A percentile compares a stretch with the other conserved stretches of the same genome.
Conservation (phyloP, 495 filamentous ascomycete species). For the Lentithecium fluviatile region DNA sequence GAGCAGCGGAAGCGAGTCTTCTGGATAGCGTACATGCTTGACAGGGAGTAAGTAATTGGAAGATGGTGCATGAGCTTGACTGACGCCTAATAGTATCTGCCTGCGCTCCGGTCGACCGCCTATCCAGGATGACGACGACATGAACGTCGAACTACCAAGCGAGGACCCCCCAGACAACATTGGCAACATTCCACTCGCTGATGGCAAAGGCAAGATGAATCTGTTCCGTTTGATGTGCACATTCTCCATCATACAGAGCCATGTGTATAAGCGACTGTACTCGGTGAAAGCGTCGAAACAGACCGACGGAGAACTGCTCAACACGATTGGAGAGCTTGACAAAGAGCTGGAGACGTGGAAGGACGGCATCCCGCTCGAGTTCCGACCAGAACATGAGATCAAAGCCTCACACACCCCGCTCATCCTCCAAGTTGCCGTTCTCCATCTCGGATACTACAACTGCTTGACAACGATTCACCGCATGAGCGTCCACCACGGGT, state of each 20-base stretch:
- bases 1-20: conserved; percentile 97
- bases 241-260: conserved; percentile 87
- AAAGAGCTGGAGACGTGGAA: conserved; percentile 95
- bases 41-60: conserved; percentile 68
- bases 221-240: conserved; percentile 88
- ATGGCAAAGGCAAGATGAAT: conserved; percentile 92
- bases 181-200: conserved; percentile 85
- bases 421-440: conserved; percentile 84
- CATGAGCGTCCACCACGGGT: conserved; percentile 97
- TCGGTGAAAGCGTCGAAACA: conserved; percentile 89
- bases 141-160: conserved; percentile 94
- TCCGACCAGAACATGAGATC: conserved; percentile 92
- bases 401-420: conserved; percentile 84
- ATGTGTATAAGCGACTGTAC: conserved; percentile 91
- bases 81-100: conserved; percentile 60
- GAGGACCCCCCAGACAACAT: conserved; percentile 88
- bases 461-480: conserved; percentile 96
- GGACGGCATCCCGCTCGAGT: conserved; percentile 88
- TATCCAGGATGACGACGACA: conserved; percentile 95
- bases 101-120: conserved; percentile 89
- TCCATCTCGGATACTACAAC: conserved; percentile 98
- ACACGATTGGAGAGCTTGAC: conserved; percentile 95
- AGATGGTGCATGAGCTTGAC: conserved; percentile 25
- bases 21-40: conserved; percentile 95
- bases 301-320: conserved; percentile 88